A percentile compares a stretch with the other conserved stretches of the same genome.
phyloP scores from a whole-genome alignment of 2,329 filamentous ascomycete genomes.

The Cercospora canescens region DNA sequence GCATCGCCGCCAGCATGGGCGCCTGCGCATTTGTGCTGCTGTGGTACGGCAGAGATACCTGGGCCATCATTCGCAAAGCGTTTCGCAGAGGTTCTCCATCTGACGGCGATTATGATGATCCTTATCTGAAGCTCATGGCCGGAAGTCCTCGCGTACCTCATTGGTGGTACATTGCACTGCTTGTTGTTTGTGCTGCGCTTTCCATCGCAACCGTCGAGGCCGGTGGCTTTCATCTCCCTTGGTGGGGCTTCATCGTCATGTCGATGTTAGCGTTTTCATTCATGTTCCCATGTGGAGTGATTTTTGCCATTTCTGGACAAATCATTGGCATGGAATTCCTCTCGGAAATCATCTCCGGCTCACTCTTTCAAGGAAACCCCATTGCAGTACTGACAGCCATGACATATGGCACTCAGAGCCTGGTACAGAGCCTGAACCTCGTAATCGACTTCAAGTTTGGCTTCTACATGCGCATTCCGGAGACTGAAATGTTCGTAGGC shows the following conservation, averaged over 20 bases:
- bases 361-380: conserved; percentile 34
- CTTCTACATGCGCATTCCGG: conserved; percentile 43
- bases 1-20: conserved; percentile 37
- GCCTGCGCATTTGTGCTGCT: conserved; percentile 34
- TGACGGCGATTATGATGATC: conserved; percentile 31
- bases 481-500: conserved; percentile 39
- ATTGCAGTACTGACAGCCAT: conserved; percentile 34
- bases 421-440: conserved; percentile 39
- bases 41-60: conserved; percentile 31
- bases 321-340: conserved; percentile 26
- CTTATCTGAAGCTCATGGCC: conserved; percentile 36
- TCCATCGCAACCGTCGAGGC: conserved; percentile 33
- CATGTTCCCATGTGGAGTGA: conserved; percentile 33
- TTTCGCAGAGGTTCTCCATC: conserved; percentile 20
- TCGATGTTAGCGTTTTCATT: conserved; percentile 28
- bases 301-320: conserved; percentile 10
- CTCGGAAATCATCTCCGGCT: conserved; percentile 34
- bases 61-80: conserved; percentile 19
- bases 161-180: conserved; percentile 36
- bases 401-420: conserved; percentile 37
- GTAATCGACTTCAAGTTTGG: conserved; percentile 41
- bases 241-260: conserved; percentile 37
- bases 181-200: conserved; percentile 29
- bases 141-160: conserved; percentile 31
- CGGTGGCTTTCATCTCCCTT: conserved; percentile 33